Percentiles rank a stretch among this genome's conserved stretches.
phyloP scores from a whole-genome alignment of 805 yeast species.

The Ogataea neopini region DNA sequence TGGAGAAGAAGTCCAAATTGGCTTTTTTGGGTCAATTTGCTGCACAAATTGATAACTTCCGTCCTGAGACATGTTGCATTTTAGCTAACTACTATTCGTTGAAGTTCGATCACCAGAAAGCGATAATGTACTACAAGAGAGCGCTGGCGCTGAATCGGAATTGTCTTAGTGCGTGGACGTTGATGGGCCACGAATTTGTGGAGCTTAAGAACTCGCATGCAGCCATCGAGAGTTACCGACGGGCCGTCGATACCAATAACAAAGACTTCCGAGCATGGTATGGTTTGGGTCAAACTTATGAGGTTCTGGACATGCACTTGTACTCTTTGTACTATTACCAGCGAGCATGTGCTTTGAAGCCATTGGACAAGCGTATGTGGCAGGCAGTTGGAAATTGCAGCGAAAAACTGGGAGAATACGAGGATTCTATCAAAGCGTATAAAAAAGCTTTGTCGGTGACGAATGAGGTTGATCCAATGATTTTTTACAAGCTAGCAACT shows the following conservation, averaged over 20 bases:
- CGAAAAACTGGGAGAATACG: constrained; percentile 68
- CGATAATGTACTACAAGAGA: constrained; percentile 88
- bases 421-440: constrained; percentile 79
- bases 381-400: constrained; percentile 89
- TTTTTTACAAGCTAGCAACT: constrained; percentile 66
- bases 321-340: constrained; percentile 93
- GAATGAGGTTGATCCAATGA: constrained; percentile 50
- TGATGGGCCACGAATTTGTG: constrained; percentile 98
- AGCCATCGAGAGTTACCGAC: constrained; percentile 90
- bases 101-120: constrained; percentile 91
- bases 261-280: constrained; percentile 97
- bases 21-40: constrained; percentile 87
- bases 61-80: constrained; percentile 94
- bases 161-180: constrained; percentile 92
- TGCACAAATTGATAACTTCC: constrained; percentile 74
- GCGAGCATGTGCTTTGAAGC: constrained; percentile 83
- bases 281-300: constrained; percentile 97
- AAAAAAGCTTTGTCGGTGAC: constrained; percentile 67
- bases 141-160: constrained; percentile 80
- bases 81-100: constrained; percentile 91
- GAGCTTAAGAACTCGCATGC: constrained; percentile 96
- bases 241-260: constrained; percentile 87
- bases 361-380: constrained; percentile 94
- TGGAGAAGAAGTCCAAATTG: constrained; percentile 83
- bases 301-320: constrained; percentile 90